Evolutionary conservation across 257 asterid species (phyloP).

Genomic region (Sherardia arvensis): DNA sequence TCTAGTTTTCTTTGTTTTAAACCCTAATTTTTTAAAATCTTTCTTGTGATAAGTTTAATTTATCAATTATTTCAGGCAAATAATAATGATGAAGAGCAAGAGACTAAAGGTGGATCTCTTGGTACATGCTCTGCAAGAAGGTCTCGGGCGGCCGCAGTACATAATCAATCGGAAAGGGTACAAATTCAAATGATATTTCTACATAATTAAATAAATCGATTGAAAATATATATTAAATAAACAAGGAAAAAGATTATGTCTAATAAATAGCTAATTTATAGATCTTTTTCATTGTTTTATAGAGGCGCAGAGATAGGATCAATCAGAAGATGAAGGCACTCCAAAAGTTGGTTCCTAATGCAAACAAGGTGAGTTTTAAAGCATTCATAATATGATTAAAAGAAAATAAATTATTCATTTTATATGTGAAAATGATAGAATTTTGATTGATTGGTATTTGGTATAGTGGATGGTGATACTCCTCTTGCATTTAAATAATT

Average conservation of each 20-base stretch:
- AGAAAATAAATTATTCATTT: not conserved
- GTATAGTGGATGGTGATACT: too few species aligned
- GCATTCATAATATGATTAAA: not conserved
- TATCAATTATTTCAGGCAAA: slow-evolving; percentile 25
- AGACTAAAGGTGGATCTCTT: slow-evolving; percentile 25
- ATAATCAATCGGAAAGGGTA: slow-evolving; percentile 75
- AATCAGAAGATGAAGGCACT: slow-evolving; percentile 75
- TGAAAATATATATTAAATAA: not conserved
- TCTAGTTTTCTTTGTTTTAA: too few species aligned
- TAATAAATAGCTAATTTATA: too few species aligned
- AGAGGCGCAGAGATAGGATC: slow-evolving; percentile 72
- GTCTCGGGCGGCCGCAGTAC: slow-evolving; percentile 56
- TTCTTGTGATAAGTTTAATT: too few species aligned
- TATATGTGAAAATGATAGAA: not conserved
- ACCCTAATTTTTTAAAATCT: too few species aligned
- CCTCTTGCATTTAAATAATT: too few species aligned
- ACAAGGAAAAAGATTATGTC: not conserved
- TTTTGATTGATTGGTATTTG: not conserved
- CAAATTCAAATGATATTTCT: too few species aligned
- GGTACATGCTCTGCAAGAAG: slow-evolving; percentile 35
- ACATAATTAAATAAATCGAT: not conserved
- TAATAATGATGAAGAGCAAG: slow-evolving; percentile 32
- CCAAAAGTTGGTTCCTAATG: slow-evolving; percentile 72
- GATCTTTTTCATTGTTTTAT: not conserved
- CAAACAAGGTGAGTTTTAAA: slow-evolving; percentile 46